phyloP scores from a whole-genome alignment of 73 alveolate genomes.

The Paramecium primaurelia region DNA sequence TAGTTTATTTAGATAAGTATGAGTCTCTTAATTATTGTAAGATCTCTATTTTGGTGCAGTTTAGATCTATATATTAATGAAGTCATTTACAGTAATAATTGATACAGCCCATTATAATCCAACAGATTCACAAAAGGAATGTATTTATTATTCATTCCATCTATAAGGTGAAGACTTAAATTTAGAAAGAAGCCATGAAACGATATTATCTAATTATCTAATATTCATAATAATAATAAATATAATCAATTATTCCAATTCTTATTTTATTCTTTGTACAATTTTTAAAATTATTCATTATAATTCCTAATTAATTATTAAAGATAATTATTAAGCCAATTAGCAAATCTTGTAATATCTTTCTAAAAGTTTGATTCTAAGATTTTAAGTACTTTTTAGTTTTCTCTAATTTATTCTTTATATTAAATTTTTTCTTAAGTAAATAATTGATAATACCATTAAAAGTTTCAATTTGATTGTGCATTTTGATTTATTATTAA shows the following conservation, averaged over 20 bases:
- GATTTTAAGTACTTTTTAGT: background rate
- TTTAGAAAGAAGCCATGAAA: conserved; percentile 14
- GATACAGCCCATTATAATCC: conserved; percentile 15
- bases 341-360: background rate
- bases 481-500: background rate
- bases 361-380: background rate
- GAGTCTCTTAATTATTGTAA: background rate
- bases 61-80: background rate
- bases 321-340: background rate
- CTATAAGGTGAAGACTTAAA: background rate
- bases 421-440: background rate
- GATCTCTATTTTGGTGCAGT: conserved; percentile 22
- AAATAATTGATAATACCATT: background rate
- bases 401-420: background rate
- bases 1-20: background rate
- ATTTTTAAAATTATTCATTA: background rate
- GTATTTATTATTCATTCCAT: background rate
- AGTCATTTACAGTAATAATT: background rate
- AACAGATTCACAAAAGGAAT: background rate
- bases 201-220: conserved; percentile 16
- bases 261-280: background rate
- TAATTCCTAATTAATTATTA: background rate
- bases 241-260: background rate
- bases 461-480: background rate
- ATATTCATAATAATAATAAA: conserved; percentile 13